These are phyloP conservation scores for Neurospora sp. DNA, from an alignment of 495 filamentous ascomycete genomes.

Conservation along the genomic window DNA sequence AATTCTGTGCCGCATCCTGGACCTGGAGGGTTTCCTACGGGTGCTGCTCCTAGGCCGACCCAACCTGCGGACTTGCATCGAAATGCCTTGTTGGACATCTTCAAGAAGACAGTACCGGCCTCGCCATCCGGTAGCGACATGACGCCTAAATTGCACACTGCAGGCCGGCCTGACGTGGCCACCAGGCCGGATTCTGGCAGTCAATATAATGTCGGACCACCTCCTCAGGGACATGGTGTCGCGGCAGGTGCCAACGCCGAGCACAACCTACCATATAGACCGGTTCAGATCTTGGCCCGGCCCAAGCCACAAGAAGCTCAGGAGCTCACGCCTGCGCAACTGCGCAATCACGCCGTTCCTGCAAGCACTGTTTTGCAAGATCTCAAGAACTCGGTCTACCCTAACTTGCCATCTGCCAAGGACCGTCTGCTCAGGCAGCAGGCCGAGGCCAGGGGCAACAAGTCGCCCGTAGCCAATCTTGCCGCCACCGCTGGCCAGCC, in stretches of 20 bases:
- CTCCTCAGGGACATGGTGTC: constrained; percentile 17
- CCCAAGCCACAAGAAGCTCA: constrained; percentile 18
- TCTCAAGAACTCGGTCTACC: constrained; percentile 3
- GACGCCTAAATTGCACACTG: constrained; percentile 1
- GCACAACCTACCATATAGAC: constrained; percentile 30
- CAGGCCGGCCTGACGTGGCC: constrained; percentile 1
- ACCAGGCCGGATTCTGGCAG: constrained; percentile 10
- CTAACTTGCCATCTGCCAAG: constrained; percentile 13
- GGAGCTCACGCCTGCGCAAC: constrained; percentile 3
- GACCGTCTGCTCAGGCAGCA: constrained; percentile 11
- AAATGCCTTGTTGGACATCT: constrained; percentile 36
- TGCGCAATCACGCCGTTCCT: constrained; percentile 10
- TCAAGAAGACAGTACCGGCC: constrained; percentile 30
- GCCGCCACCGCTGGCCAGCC: constrained; percentile 11
- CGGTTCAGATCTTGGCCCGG: constrained; percentile 29
- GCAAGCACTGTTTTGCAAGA: constrained; percentile 4
- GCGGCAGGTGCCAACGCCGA: constrained; percentile 26
- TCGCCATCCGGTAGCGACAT: constrained; percentile 18
- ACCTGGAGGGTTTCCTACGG: neutral
- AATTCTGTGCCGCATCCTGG: neutral
- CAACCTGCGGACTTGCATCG: constrained; percentile 36
- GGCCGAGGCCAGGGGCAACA: constrained; percentile 9
- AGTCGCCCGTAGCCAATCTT: constrained; percentile 10
- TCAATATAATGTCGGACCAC: constrained; percentile 9
- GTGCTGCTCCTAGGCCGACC: constrained; percentile 9